Base-by-base conservation (phyloP, 202 grass and related monocot species). In the Panicum virgatum region DNA sequence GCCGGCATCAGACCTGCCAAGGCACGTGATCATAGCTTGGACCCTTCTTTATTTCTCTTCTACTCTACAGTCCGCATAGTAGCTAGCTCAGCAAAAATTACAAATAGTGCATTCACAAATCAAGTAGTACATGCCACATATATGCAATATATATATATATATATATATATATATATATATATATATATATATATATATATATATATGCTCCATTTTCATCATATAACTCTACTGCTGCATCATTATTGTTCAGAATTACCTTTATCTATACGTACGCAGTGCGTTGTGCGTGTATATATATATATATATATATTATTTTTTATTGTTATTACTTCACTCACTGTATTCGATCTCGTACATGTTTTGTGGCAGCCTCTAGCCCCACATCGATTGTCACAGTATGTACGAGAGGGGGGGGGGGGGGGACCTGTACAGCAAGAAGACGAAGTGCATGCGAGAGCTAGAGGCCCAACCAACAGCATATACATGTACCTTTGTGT, bases 1-100 rank as follows among this genome's bases (percentile, higher is more conserved):
- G 72, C 80, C 83, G 72, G 88, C 86, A 91, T 37, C 72, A 68
- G 72, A 84, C 80, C 61, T 89, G 77, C 32, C 80, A 75, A 54
- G 44, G 59, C 83, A 89, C 86, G 76, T 88, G 88, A 76, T 32
- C 30, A 15, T 67, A 77, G 15, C 3, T 59, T 60, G 63, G 63
- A n/a, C 40, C 53, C 42, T 50, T 61, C 51, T 76, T 60, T 77
- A 46, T 25, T 58, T 73, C 10, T 20, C 15, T 30, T 72, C 46
- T 50, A 51, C 29, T 37, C 27, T 42, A 56, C 36, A 50, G 12
- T 44, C n/a, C 32, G 1, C 19, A 53, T 0, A n/a, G 50, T 54
- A 22, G 11, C 19, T 54, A 40, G 19, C 50, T n/a, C 50, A 53
- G 9, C 50, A 53, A 20, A 53, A n/a, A 9, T n/a, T n/a, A n/a